These are phyloP conservation scores for Salvia splendens DNA, from an alignment of 257 asterid species.

Conservation along the genomic window DNA sequence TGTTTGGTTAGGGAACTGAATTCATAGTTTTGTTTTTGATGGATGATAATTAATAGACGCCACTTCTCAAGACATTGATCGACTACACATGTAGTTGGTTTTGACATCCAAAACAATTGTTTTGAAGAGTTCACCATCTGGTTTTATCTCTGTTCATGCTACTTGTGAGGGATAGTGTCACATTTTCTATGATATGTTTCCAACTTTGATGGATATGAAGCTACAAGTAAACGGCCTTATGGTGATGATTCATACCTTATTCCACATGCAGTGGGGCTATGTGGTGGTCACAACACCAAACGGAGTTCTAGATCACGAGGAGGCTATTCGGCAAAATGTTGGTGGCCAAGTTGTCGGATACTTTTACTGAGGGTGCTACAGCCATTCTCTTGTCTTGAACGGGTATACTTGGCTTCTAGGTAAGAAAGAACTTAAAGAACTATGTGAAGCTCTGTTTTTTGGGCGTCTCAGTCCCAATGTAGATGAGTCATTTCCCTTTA, in stretches of 20 bases:
- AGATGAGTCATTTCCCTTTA: too few relatives aligned
- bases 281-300: conserved; percentile 89
- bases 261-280: conserved; percentile 83
- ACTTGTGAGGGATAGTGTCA: background rate
- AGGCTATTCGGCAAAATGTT: conserved; percentile 77
- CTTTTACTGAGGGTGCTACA: conserved; percentile 51
- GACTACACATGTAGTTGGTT: background rate
- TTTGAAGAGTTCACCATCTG: too few relatives aligned
- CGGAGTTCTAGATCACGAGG: conserved; percentile 94
- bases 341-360: conserved; percentile 98
- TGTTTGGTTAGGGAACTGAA: conserved; percentile 17
- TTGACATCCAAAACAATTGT: conserved; percentile 12
- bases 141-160: too few relatives aligned
- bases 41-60: background rate
- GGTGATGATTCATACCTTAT: conserved; percentile 1
- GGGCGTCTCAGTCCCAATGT: too few relatives aligned
- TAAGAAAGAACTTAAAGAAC: conserved; percentile 22
- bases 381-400: conserved; percentile 7
- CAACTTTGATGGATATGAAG: background rate
- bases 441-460: conserved; percentile 14
- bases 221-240: conserved; percentile 7
- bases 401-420: conserved; percentile 20
- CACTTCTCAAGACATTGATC: background rate
- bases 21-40: conserved; percentile 6
- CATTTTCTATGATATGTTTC: background rate